These are phyloP conservation scores for Ustulina deusta DNA, from an alignment of 2,329 filamentous ascomycete species.

Conservation along the genomic window DNA sequence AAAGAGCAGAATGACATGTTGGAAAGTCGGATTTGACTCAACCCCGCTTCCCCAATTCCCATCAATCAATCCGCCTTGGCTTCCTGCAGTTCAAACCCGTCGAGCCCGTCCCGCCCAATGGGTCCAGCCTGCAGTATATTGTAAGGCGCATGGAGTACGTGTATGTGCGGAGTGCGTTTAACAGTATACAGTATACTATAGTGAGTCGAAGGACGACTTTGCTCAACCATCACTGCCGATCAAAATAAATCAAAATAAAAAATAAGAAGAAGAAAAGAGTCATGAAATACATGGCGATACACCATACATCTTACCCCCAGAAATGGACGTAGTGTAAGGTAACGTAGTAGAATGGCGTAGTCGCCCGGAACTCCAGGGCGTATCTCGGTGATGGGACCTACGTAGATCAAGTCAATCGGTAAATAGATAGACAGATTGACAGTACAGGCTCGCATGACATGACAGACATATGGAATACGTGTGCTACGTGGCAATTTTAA, in stretches of 20 bases:
- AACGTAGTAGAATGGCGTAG: conserved; percentile 1
- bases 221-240: neutral
- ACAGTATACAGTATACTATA: neutral
- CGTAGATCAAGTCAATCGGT: neutral
- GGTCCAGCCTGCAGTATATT: conserved; percentile 11
- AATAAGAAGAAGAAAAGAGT: too few relatives aligned
- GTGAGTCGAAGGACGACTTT: neutral
- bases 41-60: neutral
- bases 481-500: conserved; percentile 37
- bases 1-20: neutral
- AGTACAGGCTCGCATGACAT: conserved; percentile 6
- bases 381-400: too few relatives aligned
- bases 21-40: neutral
- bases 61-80: conserved; percentile 1
- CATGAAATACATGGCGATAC: conserved; percentile 3
- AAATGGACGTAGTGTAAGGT: too few relatives aligned
- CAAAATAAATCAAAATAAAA: too few relatives aligned
- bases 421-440: neutral
- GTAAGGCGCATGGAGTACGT: conserved; percentile 21
- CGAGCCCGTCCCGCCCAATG: conserved; percentile 6
- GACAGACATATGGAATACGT: conserved; percentile 24
- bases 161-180: conserved; percentile 7
- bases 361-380: neutral
- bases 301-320: neutral
- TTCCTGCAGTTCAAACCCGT: neutral